Base-by-base conservation (phyloP, 1,284 basidiomycete species). In the Ganoderma boninense region DNA sequence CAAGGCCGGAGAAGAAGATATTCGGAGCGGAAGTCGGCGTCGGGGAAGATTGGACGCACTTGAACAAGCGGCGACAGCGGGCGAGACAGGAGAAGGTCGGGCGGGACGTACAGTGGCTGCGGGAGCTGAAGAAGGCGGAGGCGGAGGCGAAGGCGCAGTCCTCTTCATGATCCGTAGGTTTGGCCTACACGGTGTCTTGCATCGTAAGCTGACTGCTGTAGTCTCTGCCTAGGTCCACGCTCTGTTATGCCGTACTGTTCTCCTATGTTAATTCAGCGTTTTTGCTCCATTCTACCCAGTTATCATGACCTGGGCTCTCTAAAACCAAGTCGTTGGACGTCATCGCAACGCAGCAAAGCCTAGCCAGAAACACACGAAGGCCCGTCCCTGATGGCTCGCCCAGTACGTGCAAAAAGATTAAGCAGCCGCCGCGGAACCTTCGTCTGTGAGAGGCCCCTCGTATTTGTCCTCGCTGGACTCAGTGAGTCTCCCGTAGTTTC, bases 1-100 rank as follows among this genome's bases (percentile, higher is more conserved):
- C 70, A 68, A 68, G 78, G 18, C 70, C 77, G 69, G 62, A 73
- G 68, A 57, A 78, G 71, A 5, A 52, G 57, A 46, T 42, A 42
- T 82, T 83, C 64, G 85, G 84, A 5, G 75, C 72, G 26, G 85
- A 85, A 43, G 86, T 90, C 2, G 89, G 87, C 2, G 84, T 86
- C 1, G 86, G 84, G 2, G 85, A 84, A 69, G 89, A 92, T 71
- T 84, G 83, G 79, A 82, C 82, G 8, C 89, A 92, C 76, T 78
- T 92, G 69, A 92, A 85, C 79, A 86, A 81, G 72, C 81, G 88
- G 68, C 80, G 89, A 74, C 83, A 82, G 69, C 79, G 82, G 29
- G 82, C 85, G 46, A 79, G 79, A 69, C 73, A 74, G 65, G 78
- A 73, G 52, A 82, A 79, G 71, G 76, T 81, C 0, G 73, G 73